phyloP scores from a whole-genome alignment of 2,329 filamentous ascomycete species.

The Penicillium sp. region DNA sequence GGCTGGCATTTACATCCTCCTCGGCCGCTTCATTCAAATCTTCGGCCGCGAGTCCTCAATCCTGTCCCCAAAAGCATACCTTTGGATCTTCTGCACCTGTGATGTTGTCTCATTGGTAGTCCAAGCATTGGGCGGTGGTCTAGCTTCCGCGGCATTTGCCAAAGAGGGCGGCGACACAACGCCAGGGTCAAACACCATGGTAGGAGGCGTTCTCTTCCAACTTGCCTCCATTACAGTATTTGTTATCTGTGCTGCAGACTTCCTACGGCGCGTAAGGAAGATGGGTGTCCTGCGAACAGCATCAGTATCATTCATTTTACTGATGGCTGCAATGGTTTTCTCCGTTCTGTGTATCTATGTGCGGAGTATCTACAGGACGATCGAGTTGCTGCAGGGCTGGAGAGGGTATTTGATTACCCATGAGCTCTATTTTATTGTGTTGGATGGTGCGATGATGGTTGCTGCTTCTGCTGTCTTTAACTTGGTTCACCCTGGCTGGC shows the following conservation, averaged over 20 bases:
- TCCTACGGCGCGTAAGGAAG: conserved; percentile 43
- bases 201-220: conserved; percentile 61
- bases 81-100: conserved; percentile 54
- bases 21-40: conserved; percentile 49
- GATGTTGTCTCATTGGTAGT: conserved; percentile 57
- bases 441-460: conserved; percentile 17
- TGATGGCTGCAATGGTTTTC: conserved; percentile 41
- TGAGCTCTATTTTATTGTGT: conserved; percentile 10
- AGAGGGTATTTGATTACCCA: conserved; percentile 43
- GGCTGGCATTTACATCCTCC: conserved; percentile 52
- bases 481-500: conserved; percentile 6
- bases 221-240: conserved; percentile 58
- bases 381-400: conserved; percentile 49
- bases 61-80: conserved; percentile 46
- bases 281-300: not conserved
- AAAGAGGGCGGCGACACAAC: conserved; percentile 48
- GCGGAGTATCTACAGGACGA: conserved; percentile 45
- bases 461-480: conserved; percentile 11
- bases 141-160: conserved; percentile 50
- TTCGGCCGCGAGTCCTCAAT: conserved; percentile 48
- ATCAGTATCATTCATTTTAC: conserved; percentile 43
- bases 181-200: conserved; percentile 51
- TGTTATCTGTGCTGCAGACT: conserved; percentile 48
- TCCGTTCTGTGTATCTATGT: conserved; percentile 39
- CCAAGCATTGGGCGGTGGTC: conserved; percentile 57